Evolutionary conservation across 83 land plant genomes (phyloP).

Genomic region (Diphasiastrum complanatum): DNA sequence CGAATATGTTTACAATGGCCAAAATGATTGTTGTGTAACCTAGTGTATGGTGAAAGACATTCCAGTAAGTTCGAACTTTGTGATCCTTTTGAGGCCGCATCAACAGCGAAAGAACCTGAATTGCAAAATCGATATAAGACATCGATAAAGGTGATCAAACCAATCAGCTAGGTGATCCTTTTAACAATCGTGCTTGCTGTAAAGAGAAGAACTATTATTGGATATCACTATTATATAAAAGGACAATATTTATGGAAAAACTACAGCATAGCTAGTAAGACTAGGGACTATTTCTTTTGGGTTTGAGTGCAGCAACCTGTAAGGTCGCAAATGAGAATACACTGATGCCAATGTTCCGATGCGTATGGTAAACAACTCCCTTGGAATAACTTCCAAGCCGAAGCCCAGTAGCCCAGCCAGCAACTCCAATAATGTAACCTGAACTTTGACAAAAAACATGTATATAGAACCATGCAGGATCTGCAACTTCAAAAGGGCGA

Average conservation of each 20-base stretch:
- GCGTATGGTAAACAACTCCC: conserved; percentile 45
- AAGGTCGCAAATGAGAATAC: conserved; percentile 53
- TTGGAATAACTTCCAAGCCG: conserved; percentile 40
- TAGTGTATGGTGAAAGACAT: conserved; percentile 81
- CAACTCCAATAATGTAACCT: conserved; percentile 51
- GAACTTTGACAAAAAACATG: conserved; percentile 55
- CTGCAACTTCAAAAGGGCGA: conserved; percentile 40
- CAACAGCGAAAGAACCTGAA: conserved; percentile 53
- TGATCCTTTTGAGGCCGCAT: conserved; percentile 72
- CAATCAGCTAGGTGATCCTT: not conserved
- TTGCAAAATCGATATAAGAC: not conserved
- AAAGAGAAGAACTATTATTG: not conserved
- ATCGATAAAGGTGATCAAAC: not conserved
- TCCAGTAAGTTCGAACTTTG: conserved; percentile 78
- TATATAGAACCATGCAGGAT: conserved; percentile 83
- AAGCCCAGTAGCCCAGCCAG: conserved; percentile 68
- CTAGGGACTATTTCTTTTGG: not conserved
- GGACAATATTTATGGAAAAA: not conserved
- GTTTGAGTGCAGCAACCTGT: no score
- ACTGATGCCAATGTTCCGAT: conserved; percentile 62
- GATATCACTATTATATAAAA: not conserved
- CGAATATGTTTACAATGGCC: conserved; percentile 72
- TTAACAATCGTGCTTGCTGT: no score
- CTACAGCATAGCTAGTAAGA: not conserved
- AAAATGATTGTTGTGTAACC: conserved; percentile 72